phyloP scores from a whole-genome alignment of 2,329 filamentous ascomycete genomes.

The Drechslerella stenobrocha region DNA sequence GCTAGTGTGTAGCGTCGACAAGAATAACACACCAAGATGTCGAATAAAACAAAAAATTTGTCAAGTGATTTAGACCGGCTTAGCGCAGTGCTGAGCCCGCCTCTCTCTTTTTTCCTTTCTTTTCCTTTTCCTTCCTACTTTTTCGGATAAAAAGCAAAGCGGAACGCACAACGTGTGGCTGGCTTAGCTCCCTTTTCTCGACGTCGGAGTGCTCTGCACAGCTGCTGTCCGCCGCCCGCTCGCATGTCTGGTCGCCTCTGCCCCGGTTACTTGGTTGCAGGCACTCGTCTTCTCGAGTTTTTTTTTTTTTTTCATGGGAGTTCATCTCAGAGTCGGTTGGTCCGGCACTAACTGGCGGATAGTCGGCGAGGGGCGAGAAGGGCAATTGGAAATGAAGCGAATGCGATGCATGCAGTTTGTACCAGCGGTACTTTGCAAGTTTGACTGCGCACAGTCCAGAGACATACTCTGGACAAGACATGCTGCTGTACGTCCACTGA shows the following conservation, averaged over 20 bases:
- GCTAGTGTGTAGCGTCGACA: slow-evolving; percentile 40
- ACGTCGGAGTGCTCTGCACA: slow-evolving; percentile 45
- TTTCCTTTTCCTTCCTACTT: slow-evolving; percentile 1
- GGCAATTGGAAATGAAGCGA: neutral
- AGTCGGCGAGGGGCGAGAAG: slow-evolving; percentile 29
- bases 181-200: slow-evolving; percentile 43
- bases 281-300: slow-evolving; percentile 21
- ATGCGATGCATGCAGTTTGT: neutral
- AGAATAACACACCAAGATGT: neutral
- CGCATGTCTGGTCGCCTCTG: slow-evolving; percentile 34
- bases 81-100: slow-evolving; percentile 17
- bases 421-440: neutral
- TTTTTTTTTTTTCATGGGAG: slow-evolving; percentile 34
- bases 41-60: slow-evolving; percentile 18
- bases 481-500: neutral
- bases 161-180: slow-evolving; percentile 28
- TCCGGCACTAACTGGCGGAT: slow-evolving; percentile 32
- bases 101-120: slow-evolving; percentile 1
- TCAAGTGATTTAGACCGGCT: slow-evolving; percentile 43
- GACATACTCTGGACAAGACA: no score
- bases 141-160: slow-evolving; percentile 41
- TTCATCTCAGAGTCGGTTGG: slow-evolving; percentile 41
- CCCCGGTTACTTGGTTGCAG: slow-evolving; percentile 48
- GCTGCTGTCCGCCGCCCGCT: slow-evolving; percentile 29
- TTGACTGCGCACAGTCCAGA: no score